phyloP scores from a whole-genome alignment of 2,329 filamentous ascomycete species.

The Ophiosphaerella herpotricha region DNA sequence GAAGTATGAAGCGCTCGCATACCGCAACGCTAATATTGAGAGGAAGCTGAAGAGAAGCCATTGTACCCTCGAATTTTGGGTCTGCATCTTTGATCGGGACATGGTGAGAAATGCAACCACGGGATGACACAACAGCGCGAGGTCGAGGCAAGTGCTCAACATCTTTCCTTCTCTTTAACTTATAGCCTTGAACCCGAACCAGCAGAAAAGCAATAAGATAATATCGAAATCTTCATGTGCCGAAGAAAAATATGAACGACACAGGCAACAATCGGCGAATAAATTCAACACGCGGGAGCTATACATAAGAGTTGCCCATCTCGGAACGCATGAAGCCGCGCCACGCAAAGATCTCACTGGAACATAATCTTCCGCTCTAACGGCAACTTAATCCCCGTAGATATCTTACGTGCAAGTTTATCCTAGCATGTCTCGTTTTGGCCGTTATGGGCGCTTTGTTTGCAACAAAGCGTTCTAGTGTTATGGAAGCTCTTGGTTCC shows the following conservation, averaged over 20 bases:
- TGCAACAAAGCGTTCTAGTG: constrained; percentile 17
- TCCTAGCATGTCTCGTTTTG: constrained; percentile 1
- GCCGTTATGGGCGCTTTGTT: constrained; percentile 7
- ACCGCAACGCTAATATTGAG: constrained; percentile 31
- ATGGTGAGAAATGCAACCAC: constrained; percentile 35
- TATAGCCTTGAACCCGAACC: background rate
- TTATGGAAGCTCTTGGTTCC: constrained; percentile 21
- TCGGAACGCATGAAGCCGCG: constrained; percentile 31
- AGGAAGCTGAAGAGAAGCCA: constrained; percentile 36
- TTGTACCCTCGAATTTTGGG: constrained; percentile 26
- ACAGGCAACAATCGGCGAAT: background rate
- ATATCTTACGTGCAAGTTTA: constrained; percentile 12
- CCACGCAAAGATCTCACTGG: constrained; percentile 22
- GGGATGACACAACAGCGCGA: constrained; percentile 39
- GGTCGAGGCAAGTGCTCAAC: constrained; percentile 35
- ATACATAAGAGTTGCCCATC: constrained; percentile 15
- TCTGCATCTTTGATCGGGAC: constrained; percentile 31
- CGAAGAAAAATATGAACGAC: constrained; percentile 1
- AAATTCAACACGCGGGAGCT: constrained; percentile 2
- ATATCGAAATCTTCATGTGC: constrained; percentile 6
- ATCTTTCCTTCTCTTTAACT: constrained; percentile 14
- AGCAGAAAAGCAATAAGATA: background rate
- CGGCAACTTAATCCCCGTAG: constrained; percentile 12
- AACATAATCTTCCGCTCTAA: constrained; percentile 14
- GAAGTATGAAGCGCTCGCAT: constrained; percentile 24